Evolutionary conservation across 2,329 filamentous ascomycete species (phyloP), one percentile per base, ranked within the genome.

Genomic region (Magnaporthales sp.): DNA sequence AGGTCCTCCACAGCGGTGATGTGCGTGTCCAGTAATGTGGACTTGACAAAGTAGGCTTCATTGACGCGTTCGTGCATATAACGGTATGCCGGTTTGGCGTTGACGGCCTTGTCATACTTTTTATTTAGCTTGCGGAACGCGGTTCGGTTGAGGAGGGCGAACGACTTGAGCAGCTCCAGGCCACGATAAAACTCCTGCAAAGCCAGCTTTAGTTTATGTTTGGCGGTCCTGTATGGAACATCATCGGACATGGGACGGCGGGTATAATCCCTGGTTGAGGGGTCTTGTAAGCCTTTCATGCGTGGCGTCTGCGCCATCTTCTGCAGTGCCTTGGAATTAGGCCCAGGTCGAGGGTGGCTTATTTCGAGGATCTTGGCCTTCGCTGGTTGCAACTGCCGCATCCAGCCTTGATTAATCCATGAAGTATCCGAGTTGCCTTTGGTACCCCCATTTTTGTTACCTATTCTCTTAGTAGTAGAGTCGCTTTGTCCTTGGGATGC

Each of bases 81-180:
- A 30, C 90, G 86, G 74, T 91, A 85, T 0, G 89, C 85, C 0
- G 92, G 92, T 11, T 90, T 86, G 56, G 92, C 89, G 71, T 93
- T 87, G 67, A 93, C 87, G 2, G 90, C 87, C 79, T 98, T 99
- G 82, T 98, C 93, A 75, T 96, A 98, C 78, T 99, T 99, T 77
- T 99, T 99, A 79, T 96, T 97, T 74, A 99, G 92, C 77, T 99
- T 99, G 32, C 93, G 89, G 74, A 98, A 98, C 0, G 93, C 95
- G 0, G 92, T 97, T 63, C 92, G 86, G 76, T 99, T 99, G 15
- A 97, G 82, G 26, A 96, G 80, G 1, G 93, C 90, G 73, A 96
- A 99, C 0, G 92, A 91, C 78, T 97, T 98, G 68, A 99, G 83
- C 62, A 98, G 81, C 75, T 99, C 95, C 15, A 99, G 83, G 0